Evolutionary conservation across 768 basidiomycete genomes (phyloP).

Genomic region (Boletus reticulatus): DNA sequence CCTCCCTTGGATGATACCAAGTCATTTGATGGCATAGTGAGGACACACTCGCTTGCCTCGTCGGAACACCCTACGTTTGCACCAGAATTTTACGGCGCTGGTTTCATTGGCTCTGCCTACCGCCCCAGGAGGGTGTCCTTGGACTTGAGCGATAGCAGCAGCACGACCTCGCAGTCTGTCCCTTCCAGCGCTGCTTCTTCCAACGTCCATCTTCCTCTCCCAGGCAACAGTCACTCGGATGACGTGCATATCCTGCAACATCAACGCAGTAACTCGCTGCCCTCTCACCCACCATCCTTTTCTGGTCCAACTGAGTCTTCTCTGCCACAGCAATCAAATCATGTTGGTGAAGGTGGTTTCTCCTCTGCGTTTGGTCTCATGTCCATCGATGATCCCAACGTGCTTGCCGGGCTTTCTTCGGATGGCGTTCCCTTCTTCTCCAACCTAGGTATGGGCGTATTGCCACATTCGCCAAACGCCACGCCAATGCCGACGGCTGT

Average conservation of each 20-base stretch:
- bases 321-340: slow-evolving; percentile 12
- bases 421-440: slow-evolving; percentile 68
- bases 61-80: slow-evolving; percentile 24
- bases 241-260: slow-evolving; percentile 19
- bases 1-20: slow-evolving; percentile 30
- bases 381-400: slow-evolving; percentile 71
- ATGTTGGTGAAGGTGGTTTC: slow-evolving; percentile 40
- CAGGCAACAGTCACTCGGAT: slow-evolving; percentile 25
- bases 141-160: slow-evolving; percentile 45
- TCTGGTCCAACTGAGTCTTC: not conserved
- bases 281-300: slow-evolving; percentile 11
- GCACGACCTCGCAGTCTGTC: slow-evolving; percentile 41
- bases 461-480: slow-evolving; percentile 41
- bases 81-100: slow-evolving; percentile 17
- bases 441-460: slow-evolving; percentile 21
- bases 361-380: slow-evolving; percentile 71
- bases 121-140: slow-evolving; percentile 34
- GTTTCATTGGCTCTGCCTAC: slow-evolving; percentile 24
- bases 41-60: slow-evolving; percentile 18
- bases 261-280: slow-evolving; percentile 17
- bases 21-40: slow-evolving; percentile 17
- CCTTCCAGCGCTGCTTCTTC: slow-evolving; percentile 57
- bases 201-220: slow-evolving; percentile 47
- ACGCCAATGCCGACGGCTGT: slow-evolving; percentile 45
- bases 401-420: slow-evolving; percentile 56